A percentile compares a stretch with the other conserved stretches of the same genome.
Conservation (phyloP, 768 basidiomycete species). For the Calvatia gigantea region DNA sequence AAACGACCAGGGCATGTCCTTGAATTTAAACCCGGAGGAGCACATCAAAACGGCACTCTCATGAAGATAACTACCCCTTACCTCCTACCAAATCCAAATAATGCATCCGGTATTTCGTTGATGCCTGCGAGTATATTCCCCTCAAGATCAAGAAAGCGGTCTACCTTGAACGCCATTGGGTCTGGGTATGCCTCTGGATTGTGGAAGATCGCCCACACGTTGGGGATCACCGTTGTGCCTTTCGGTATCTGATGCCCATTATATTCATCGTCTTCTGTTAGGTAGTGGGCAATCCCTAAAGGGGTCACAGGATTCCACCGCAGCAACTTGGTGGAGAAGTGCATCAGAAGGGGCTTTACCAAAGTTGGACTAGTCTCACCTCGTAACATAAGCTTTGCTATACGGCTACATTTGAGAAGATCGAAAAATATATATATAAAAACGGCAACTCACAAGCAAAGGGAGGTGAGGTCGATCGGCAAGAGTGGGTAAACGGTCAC, state of each 20-base stretch:
- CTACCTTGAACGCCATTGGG: constrained; percentile 35
- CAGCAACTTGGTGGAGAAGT: constrained; percentile 22
- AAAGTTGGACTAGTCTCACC: constrained; percentile 10
- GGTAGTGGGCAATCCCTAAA: constrained; percentile 25
- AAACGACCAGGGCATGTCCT: constrained; percentile 44
- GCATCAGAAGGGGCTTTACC: background rate
- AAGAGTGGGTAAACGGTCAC: constrained; percentile 34
- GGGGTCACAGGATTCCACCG: constrained; percentile 43
- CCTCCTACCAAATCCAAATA: constrained; percentile 41
- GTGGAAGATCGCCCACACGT: constrained; percentile 39
- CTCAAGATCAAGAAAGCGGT: constrained; percentile 30
- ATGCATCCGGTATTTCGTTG: constrained; percentile 32
- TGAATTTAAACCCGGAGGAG: background rate
- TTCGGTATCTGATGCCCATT: constrained; percentile 37
- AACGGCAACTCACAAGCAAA: constrained; percentile 28
- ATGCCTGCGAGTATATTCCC: constrained; percentile 25
- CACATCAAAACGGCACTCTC: background rate
- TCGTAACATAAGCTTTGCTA: constrained; percentile 29
- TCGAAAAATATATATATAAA: background rate
- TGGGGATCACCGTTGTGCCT: constrained; percentile 29
- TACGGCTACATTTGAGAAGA: background rate
- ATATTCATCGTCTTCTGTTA: constrained; percentile 35
- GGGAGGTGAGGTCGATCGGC: constrained; percentile 33
- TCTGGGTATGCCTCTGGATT: constrained; percentile 35
- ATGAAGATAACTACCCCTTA: no score